Base-by-base conservation (phyloP, 140 eudicot species). In the Oenanthe javanica region DNA sequence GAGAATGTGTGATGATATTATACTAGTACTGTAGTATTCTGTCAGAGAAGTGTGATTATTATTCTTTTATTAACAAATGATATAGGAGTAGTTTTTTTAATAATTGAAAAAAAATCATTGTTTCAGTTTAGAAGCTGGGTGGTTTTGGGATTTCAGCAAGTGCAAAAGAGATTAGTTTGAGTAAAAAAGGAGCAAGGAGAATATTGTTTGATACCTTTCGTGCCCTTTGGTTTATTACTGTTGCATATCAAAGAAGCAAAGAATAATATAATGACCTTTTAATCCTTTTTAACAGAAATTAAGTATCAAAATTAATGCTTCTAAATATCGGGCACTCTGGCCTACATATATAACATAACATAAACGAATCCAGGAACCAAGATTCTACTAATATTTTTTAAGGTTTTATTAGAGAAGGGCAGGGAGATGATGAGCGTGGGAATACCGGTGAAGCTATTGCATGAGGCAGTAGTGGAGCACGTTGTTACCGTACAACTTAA, bases 361-460 rank as follows among this genome's bases (percentile, higher is more conserved):
- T 59, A 59, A n/a, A 61, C 9, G 0, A 59, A 59, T 2, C 36
- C 36, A 13, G n/a, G 5, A 3, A 12, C 66, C 9, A n/a, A n/a
- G 69, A 59, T 59, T 59, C 12, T 36, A 36, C 2, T 31, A 42
- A 42, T 16, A 54, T 61, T 61, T 2, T 6, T 11, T 61, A 54
- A 72, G 84, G 72, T 84, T 80, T 75, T 46, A 54, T 75, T 46
- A 54, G 55, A 79, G 48, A 78, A 50, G 42, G 45, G 61, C 71
- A 25, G 18, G 72, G 87, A 88, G 97, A 92, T 95, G 70, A 86
- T 95, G 82, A 88, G 96, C 79, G 61, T 93, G 71, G 96, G 96
- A 42, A 89, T 91, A 67, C 98, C 98, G 84, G 98, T 93, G 90
- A 91, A 94, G 91, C 92, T 94, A 15, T 86, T 94, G 5, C 98